Conservation (phyloP, 768 basidiomycete genomes). For the Serendipita sp. region DNA sequence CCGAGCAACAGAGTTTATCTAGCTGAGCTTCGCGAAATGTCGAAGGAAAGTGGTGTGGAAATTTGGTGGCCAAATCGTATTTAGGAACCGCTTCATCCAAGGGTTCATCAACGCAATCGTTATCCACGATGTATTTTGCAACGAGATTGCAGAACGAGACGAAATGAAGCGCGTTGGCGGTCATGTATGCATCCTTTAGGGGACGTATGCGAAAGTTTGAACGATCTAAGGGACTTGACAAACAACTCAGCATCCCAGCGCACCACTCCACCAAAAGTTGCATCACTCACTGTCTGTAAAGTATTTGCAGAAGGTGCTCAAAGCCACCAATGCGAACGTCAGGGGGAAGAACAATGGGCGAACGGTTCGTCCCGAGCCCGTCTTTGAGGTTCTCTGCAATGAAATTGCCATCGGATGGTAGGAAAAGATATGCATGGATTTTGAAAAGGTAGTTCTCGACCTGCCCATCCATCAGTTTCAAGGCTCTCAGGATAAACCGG, state of each 20-base stretch:
- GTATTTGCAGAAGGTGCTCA: background rate
- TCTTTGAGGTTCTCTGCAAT: background rate
- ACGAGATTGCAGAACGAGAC: background rate
- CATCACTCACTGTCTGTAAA: background rate
- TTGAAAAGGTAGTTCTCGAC: background rate
- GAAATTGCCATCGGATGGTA: background rate
- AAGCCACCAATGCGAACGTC: background rate
- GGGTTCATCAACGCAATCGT: background rate
- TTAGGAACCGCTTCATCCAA: conserved; percentile 1
- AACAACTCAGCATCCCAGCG: background rate
- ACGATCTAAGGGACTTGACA: background rate
- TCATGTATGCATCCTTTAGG: conserved; percentile 5
- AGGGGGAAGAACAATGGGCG: background rate
- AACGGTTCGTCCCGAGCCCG: background rate
- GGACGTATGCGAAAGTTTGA: background rate
- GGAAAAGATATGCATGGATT: background rate
- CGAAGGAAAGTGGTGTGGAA: background rate
- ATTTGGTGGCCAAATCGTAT: background rate
- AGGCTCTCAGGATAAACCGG: background rate
- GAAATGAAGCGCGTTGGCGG: background rate
- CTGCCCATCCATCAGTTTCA: background rate
- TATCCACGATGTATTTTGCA: background rate
- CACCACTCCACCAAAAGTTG: background rate
- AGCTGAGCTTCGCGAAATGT: background rate
- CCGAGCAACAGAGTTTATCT: background rate